Evolutionary conservation across 352 stramenopile genomes (phyloP).

Genomic region (Phytophthora tentaculata): DNA sequence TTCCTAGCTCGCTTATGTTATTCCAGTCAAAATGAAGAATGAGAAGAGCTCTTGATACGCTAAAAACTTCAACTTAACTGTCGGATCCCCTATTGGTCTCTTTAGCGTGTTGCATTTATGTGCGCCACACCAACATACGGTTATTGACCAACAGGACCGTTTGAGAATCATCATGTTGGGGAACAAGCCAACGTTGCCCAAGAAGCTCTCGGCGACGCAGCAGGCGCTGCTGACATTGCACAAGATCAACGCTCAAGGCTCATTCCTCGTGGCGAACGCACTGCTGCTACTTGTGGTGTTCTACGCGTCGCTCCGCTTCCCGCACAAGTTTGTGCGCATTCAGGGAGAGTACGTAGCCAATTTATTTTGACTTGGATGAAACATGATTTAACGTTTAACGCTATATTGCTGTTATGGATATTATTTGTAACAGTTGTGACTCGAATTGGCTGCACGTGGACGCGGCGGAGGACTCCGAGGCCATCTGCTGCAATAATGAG

Average conservation of each 20-base stretch:
- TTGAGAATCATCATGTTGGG: slow-evolving; percentile 26
- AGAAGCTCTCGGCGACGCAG: slow-evolving; percentile 46
- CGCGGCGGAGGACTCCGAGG: slow-evolving; percentile 32
- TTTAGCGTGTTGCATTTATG: slow-evolving; percentile 16
- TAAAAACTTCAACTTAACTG: slow-evolving; percentile 31
- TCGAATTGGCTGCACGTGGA: slow-evolving; percentile 71
- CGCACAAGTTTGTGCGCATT: slow-evolving; percentile 76
- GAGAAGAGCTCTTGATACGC: neutral
- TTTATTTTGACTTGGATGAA: too few relatives aligned
- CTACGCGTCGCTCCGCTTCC: slow-evolving; percentile 61
- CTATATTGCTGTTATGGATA: slow-evolving; percentile 7
- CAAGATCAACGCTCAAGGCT: slow-evolving; percentile 49
- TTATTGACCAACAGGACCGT: slow-evolving; percentile 2
- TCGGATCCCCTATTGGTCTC: slow-evolving; percentile 10
- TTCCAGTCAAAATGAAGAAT: slow-evolving; percentile 18
- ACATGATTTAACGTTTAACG: too few relatives aligned
- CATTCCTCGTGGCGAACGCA: slow-evolving; percentile 56
- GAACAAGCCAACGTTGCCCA: slow-evolving; percentile 5
- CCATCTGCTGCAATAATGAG: slow-evolving; percentile 66
- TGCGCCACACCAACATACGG: slow-evolving; percentile 9
- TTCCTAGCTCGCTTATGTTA: slow-evolving; percentile 3
- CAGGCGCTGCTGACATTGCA: slow-evolving; percentile 51
- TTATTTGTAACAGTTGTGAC: slow-evolving; percentile 50
- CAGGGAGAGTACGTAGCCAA: slow-evolving; percentile 60
- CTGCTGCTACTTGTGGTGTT: slow-evolving; percentile 63